These are phyloP conservation scores for Cichorium intybus DNA, from an alignment of 140 eudicot genomes.

Conservation along the genomic window DNA sequence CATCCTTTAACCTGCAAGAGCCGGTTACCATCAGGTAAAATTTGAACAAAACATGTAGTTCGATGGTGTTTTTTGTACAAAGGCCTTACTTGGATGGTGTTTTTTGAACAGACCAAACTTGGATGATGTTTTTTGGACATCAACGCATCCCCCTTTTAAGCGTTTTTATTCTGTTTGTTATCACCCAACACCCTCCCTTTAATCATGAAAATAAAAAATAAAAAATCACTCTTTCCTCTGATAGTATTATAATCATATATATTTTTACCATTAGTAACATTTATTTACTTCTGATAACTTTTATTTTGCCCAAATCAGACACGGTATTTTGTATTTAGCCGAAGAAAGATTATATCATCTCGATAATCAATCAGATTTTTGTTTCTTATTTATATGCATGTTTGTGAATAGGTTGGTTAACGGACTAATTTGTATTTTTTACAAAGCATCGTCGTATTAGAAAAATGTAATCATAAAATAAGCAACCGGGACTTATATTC, in stretches of 20 bases:
- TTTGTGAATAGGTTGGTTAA: no score
- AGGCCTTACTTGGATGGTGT: no score
- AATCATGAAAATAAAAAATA: background rate
- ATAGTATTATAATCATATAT: background rate
- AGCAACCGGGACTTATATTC: no score
- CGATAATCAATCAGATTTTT: background rate
- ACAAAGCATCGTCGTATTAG: no score
- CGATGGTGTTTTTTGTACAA: no score
- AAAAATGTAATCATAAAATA: no score
- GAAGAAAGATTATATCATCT: background rate
- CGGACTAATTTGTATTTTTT: no score
- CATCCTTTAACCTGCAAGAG: no score
- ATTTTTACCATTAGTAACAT: background rate
- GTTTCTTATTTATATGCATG: background rate
- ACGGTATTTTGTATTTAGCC: background rate
- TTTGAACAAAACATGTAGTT: no score
- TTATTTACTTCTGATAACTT: background rate
- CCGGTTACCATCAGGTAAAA: no score
- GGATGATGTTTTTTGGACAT: no score
- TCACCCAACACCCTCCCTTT: constrained; percentile 27
- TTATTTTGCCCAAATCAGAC: background rate
- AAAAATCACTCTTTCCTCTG: background rate
- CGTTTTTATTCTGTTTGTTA: constrained; percentile 24
- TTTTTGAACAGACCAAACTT: no score
- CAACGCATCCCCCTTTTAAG: constrained; percentile 34